These are phyloP conservation scores for Ajuga reptans DNA, from an alignment of 305 asterid species.

Conservation along the genomic window DNA sequence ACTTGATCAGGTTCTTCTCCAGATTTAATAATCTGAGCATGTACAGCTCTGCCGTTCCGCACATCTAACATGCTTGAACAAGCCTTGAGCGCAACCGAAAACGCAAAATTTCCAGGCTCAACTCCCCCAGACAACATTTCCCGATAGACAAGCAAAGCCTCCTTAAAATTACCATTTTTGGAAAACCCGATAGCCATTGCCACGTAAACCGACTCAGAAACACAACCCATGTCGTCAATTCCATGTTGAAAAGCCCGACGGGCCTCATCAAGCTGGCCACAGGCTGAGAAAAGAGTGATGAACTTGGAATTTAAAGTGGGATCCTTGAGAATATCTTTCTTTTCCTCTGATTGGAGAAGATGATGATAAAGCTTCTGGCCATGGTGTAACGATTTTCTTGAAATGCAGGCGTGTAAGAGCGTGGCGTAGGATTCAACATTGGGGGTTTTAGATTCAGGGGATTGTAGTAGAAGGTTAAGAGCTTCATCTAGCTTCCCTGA, in stretches of 20 bases:
- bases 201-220: slow-evolving; percentile 37
- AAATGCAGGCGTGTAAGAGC: slow-evolving; percentile 40
- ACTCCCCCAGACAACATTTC: slow-evolving; percentile 28
- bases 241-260: slow-evolving; percentile 33
- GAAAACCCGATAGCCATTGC: slow-evolving; percentile 42
- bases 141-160: slow-evolving; percentile 31
- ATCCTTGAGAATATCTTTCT: slow-evolving; percentile 24
- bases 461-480: slow-evolving; percentile 27
- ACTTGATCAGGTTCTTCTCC: slow-evolving; percentile 40
- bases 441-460: slow-evolving; percentile 19
- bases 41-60: slow-evolving; percentile 32
- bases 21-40: slow-evolving; percentile 34
- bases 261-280: slow-evolving; percentile 38
- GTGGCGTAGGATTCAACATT: slow-evolving; percentile 27
- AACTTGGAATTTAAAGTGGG: slow-evolving; percentile 37
- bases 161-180: slow-evolving; percentile 26
- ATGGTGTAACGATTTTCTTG: slow-evolving; percentile 32
- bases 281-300: slow-evolving; percentile 40
- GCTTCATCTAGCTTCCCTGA: slow-evolving; percentile 41
- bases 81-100: slow-evolving; percentile 41
- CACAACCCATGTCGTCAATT: slow-evolving; percentile 17
- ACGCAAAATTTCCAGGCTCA: slow-evolving; percentile 33
- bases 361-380: slow-evolving; percentile 33
- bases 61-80: slow-evolving; percentile 25
- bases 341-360: slow-evolving; percentile 26